Base-by-base conservation (phyloP, 768 basidiomycete genomes). In the Russula vinacea region DNA sequence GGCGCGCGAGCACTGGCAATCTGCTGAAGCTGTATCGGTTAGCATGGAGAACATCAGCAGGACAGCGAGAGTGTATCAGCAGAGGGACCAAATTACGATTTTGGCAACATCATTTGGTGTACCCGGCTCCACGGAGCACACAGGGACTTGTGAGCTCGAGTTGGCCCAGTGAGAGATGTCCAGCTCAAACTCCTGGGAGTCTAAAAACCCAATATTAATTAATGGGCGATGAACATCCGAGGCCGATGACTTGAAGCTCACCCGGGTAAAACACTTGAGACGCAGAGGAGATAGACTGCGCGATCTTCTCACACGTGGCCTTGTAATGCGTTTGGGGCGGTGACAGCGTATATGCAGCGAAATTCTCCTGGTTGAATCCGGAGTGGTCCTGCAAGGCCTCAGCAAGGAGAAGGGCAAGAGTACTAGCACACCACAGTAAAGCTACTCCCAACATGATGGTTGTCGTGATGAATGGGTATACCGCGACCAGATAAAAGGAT, bases 61-160 rank as follows among this genome's bases (percentile, higher is more conserved):
- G 44, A 45, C 5, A n/a, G 8, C n/a, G 19, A 45, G 19, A 2
- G n/a, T 19, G 19, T 7, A 9, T 44, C 17, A 14, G 22, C 19
- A 26, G 14, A 33, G 32, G 24, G 1, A 45, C 7, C 33, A 7
- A 24, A 33, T 56, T 35, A 65, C 68, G 42, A 68, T 62, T 14
- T 14, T 3, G 33, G 64, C 61, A 44, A 69, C 54, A 51, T 69
- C 69, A 13, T 7, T 26, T 11, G 61, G 49, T 1, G 64, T 63
- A 4, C 64, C 68, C 2, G 68, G 68, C n/a, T 67, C 66, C 1
- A 69, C 66, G 8, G 63, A 62, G 54, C 68, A 69, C 2, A 54
- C 51, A 9, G 68, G 39, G 4, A 53, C 45, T 52, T 67, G 53
- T 10, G 58, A 56, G 44, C 66, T 67, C 5, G 68, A 65, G 14